Evolutionary conservation across 2,329 filamentous ascomycete species (phyloP), one percentile per base, ranked within the genome.

Genomic region (Ophiosphaerella korrae): DNA sequence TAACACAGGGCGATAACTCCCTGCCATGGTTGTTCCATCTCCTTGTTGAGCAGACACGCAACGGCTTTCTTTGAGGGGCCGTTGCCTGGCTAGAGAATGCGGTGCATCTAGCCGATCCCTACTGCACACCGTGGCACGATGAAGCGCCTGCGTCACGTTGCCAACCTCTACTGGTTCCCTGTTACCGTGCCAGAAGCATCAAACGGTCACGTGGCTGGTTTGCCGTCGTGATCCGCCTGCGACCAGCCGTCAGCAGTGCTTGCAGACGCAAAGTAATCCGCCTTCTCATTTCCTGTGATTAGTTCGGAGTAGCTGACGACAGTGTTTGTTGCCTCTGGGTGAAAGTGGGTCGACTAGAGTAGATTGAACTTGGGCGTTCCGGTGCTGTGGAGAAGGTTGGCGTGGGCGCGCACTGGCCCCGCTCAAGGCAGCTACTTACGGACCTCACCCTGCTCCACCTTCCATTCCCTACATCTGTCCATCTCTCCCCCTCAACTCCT

Each of bases 341-440:
- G 5, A 39, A 36, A 43, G 40, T 31, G 39, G 33, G 32, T 18
- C 32, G 24, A 32, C 39, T 29, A 40, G 29, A 24, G 32, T 36
- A 37, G 9, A 24, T 18, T n/a, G 37, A 16, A 7, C 23, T 26
- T 42, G 45, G 33, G 26, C 14, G 18, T 34, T 42, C 45, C 45
- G 38, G 45, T 48, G 45, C 18, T 43, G 45, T 43, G 45, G 31
- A 35, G 39, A 36, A 18, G 35, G 43, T 14, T 26, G 11, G 14
- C 13, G 45, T 33, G 45, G 11, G 14, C 13, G 45, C 39, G 45
- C 45, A 37, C 29, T 48, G 45, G 45, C 45, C 45, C 48, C 50
- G 50, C 52, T 52, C 53, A 50, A 60, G 57, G 57, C 57, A 60
- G 55, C 54, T 57, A 53, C 57, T 56, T 48, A 52, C 52, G 45